A percentile compares a stretch with the other conserved stretches of the same genome.
These are phyloP conservation scores for Dimargaris verticillata DNA, from an alignment of 192 early-diverging fungal species.

Conservation along the genomic window DNA sequence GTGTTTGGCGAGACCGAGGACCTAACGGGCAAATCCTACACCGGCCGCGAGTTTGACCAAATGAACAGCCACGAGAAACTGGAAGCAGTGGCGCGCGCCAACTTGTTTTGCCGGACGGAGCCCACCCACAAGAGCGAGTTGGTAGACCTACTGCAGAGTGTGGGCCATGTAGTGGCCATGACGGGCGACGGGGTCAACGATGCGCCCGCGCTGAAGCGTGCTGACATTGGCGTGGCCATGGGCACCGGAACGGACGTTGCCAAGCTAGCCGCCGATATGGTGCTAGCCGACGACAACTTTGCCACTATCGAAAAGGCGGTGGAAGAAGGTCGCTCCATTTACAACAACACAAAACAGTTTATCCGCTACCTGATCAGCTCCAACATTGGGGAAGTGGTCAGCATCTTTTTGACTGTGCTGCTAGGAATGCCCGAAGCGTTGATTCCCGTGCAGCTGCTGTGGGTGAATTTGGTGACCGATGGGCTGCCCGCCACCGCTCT, in stretches of 20 bases:
- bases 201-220: constrained; percentile 91
- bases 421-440: constrained; percentile 94
- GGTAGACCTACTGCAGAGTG: constrained; percentile 74
- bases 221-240: constrained; percentile 99
- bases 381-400: constrained; percentile 98
- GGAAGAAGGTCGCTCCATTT: constrained; percentile 92
- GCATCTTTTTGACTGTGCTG: constrained; percentile 91
- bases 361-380: constrained; percentile 95
- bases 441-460: constrained; percentile 93
- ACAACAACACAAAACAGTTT: constrained; percentile 99
- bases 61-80: constrained; percentile 56
- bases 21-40: constrained; percentile 51
- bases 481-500: constrained; percentile 94
- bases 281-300: constrained; percentile 98
- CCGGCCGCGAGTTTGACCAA: constrained; percentile 90
- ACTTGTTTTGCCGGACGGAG: constrained; percentile 87
- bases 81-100: constrained; percentile 51
- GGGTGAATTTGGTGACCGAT: constrained; percentile 98
- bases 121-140: constrained; percentile 89
- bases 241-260: constrained; percentile 96
- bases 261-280: constrained; percentile 95
- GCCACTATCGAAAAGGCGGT: constrained; percentile 94
- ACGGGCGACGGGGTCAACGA: constrained; percentile 99
- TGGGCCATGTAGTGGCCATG: constrained; percentile 39
- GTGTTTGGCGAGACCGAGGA: constrained; percentile 60